Evolutionary conservation across 208 protist species (phyloP).

Genomic region (Vickermania spadyakhi): DNA sequence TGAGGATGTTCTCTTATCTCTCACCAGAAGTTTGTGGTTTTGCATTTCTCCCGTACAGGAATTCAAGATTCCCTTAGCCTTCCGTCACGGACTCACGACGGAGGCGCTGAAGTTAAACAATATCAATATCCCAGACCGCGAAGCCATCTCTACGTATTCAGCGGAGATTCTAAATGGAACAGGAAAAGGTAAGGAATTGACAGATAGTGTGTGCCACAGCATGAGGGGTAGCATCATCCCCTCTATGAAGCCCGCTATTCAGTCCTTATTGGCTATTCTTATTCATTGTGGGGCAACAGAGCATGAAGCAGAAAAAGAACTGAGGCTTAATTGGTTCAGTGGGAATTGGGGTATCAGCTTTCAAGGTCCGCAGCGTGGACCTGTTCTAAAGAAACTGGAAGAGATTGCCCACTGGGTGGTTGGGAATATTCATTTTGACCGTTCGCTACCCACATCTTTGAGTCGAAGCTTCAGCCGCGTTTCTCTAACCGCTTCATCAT

Average conservation of each 20-base stretch:
- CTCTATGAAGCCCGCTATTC: conserved; percentile 76
- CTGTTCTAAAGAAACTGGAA: conserved; percentile 40
- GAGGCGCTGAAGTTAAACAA: conserved; percentile 28
- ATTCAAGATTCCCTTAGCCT: conserved; percentile 32
- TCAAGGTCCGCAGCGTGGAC: conserved; percentile 47
- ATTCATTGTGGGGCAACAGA: conserved; percentile 55
- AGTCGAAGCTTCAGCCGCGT: neutral
- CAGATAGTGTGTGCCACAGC: conserved; percentile 51
- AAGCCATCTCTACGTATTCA: conserved; percentile 17
- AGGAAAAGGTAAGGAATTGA: conserved; percentile 43
- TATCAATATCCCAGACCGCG: conserved; percentile 33
- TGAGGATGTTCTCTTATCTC: conserved; percentile 30
- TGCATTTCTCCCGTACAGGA: conserved; percentile 7
- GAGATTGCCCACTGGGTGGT: conserved; percentile 65
- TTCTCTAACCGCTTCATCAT: neutral
- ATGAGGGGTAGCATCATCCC: conserved; percentile 62
- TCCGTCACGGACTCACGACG: conserved; percentile 58
- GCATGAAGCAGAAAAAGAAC: conserved; percentile 66
- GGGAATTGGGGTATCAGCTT: conserved; percentile 80
- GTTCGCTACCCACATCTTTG: neutral
- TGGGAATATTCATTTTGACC: conserved; percentile 34
- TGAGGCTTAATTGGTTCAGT: conserved; percentile 83
- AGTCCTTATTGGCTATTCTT: conserved; percentile 72
- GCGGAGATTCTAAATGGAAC: conserved; percentile 44
- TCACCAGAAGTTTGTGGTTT: neutral